Percentiles rank a stretch among this genome's conserved stretches.
Evolutionary conservation across 768 basidiomycete species (phyloP).

Genomic region (Podaxis sp.): DNA sequence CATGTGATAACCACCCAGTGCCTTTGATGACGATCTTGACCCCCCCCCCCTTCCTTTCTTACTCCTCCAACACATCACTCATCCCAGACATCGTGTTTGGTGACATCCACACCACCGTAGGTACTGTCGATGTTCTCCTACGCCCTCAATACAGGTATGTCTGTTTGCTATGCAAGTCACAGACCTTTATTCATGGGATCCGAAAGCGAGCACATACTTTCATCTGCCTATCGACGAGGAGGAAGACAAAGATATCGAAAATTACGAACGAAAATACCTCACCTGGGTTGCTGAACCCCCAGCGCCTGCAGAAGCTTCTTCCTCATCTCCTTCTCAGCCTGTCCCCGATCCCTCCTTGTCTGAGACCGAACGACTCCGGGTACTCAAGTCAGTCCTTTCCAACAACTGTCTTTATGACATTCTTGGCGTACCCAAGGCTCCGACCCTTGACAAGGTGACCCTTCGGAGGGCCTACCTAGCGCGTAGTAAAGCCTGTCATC

Average conservation of each 20-base stretch:
- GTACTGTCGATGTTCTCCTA: constrained; percentile 38
- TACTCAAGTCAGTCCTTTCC: constrained; percentile 47
- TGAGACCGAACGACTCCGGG: neutral
- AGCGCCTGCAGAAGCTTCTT: constrained; percentile 13
- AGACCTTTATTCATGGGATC: neutral
- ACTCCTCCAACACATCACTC: neutral
- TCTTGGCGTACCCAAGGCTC: constrained; percentile 54
- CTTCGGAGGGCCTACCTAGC: constrained; percentile 74
- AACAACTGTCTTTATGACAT: constrained; percentile 70
- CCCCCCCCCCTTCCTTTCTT: neutral
- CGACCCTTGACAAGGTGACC: constrained; percentile 51
- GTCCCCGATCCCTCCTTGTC: neutral
- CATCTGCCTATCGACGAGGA: constrained; percentile 59
- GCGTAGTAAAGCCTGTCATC: constrained; percentile 75
- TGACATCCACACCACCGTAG: neutral
- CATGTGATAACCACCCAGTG: constrained; percentile 5
- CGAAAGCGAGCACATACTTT: constrained; percentile 58
- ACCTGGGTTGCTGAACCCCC: constrained; percentile 45
- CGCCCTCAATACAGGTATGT: constrained; percentile 37
- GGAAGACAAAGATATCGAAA: constrained; percentile 42
- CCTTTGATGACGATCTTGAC: neutral
- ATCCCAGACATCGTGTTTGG: neutral
- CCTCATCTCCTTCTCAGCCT: constrained; percentile 14
- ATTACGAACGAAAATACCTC: constrained; percentile 41
- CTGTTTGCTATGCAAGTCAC: neutral